Conservation (phyloP, 164 flowering plant species). For the Berberis thunbergii region DNA sequence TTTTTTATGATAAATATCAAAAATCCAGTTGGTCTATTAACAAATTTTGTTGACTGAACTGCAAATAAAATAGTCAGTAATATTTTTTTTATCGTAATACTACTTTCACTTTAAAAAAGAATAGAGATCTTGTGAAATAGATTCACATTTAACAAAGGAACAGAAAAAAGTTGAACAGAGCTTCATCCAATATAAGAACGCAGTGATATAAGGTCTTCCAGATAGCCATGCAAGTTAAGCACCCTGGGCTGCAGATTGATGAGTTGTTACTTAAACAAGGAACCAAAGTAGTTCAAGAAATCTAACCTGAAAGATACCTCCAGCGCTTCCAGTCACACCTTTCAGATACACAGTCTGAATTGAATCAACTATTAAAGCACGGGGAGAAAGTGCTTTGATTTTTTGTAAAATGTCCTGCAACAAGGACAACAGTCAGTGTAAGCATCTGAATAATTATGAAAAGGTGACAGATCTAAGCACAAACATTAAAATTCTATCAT, state of each 20-base stretch:
- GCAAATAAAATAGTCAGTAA: no score
- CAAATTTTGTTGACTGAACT: no score
- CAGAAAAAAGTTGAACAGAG: no score
- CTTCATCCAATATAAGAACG: no score
- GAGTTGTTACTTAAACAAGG: not conserved
- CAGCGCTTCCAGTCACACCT: conserved; percentile 79
- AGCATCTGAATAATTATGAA: not conserved
- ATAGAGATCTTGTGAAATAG: no score
- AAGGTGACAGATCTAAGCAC: not conserved
- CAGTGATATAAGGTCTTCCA: no score
- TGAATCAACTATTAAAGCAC: conserved; percentile 82
- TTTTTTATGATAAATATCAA: no score
- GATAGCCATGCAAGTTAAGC: no score
- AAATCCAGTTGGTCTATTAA: no score
- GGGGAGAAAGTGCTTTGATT: conserved; percentile 50
- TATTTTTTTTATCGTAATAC: no score
- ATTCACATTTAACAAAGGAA: no score
- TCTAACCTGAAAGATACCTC: conserved; percentile 66
- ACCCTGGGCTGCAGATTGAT: not conserved
- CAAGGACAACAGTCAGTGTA: conserved; percentile 6
- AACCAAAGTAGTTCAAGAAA: conserved; percentile 7
- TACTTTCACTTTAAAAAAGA: no score
- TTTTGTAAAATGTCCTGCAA: conserved; percentile 75
- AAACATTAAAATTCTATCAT: not conserved
- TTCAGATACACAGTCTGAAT: conserved; percentile 86